A percentile compares a stretch with the other conserved stretches of the same genome.
Evolutionary conservation across 805 yeast species (phyloP).

Genomic region (Ogataea parapolymorpha): DNA sequence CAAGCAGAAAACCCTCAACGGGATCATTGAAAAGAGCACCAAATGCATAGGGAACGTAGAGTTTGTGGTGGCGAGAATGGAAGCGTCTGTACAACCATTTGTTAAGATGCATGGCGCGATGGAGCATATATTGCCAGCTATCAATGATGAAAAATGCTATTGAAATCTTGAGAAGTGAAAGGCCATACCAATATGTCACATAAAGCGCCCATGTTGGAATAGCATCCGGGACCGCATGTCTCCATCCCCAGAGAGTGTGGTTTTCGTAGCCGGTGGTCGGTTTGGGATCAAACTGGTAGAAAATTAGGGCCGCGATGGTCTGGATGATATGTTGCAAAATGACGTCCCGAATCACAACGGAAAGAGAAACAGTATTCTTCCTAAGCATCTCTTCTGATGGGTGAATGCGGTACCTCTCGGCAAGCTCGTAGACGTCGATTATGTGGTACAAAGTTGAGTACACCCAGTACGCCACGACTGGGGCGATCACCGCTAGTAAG

Average conservation of each 20-base stretch:
- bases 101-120: conserved; percentile 84
- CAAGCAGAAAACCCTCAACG: conserved; percentile 87
- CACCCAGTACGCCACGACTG: conserved; percentile 82
- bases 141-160: conserved; percentile 76
- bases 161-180: conserved; percentile 54
- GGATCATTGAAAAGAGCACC: conserved; percentile 97
- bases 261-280: conserved; percentile 53
- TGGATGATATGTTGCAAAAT: conserved; percentile 82
- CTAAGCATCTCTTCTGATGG: conserved; percentile 79
- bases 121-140: conserved; percentile 93
- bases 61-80: conserved; percentile 92
- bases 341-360: conserved; percentile 78
- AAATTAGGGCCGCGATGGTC: conserved; percentile 58
- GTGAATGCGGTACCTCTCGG: conserved; percentile 85
- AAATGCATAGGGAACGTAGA: conserved; percentile 94
- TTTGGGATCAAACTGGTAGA: conserved; percentile 54
- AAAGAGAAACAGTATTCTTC: conserved; percentile 70
- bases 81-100: conserved; percentile 70
- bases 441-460: conserved; percentile 71
- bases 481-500: conserved; percentile 64
- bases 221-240: conserved; percentile 34
- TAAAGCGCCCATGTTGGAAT: conserved; percentile 48
- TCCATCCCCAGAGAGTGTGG: conserved; percentile 44
- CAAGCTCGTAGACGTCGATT: conserved; percentile 69
- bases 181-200: conserved; percentile 57